phyloP scores from a whole-genome alignment of 1,284 basidiomycete species.

The Apiotrichum domesticum region DNA sequence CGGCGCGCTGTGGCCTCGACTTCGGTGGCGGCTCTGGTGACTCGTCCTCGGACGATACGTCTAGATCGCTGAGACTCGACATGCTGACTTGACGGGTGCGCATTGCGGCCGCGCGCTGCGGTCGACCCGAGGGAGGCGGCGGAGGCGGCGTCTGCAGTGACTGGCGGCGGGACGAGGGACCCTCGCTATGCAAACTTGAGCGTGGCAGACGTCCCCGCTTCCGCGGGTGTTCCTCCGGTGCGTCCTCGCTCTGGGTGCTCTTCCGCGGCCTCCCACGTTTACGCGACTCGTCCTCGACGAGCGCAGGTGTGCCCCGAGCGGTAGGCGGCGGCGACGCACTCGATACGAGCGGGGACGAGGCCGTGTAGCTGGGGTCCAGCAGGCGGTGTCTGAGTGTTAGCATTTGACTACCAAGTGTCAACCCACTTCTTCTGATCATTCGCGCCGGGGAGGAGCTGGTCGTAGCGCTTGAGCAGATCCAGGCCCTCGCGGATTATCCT shows the following conservation, averaged over 20 bases:
- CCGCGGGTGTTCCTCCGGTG: not conserved
- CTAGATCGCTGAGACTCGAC: slow-evolving; percentile 3
- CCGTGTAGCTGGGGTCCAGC: not conserved
- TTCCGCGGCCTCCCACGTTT: not conserved
- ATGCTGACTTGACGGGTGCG: not conserved
- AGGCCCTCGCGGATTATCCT: slow-evolving; percentile 38
- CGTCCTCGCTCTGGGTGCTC: not conserved
- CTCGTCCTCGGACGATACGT: not conserved
- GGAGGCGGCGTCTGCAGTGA: not conserved
- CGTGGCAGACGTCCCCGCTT: no score
- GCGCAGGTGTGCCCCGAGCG: not conserved
- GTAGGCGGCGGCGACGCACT: not conserved
- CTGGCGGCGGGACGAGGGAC: not conserved
- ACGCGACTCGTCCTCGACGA: not conserved
- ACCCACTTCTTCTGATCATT: slow-evolving; percentile 23
- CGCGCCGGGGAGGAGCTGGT: slow-evolving; percentile 16
- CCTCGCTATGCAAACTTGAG: not conserved
- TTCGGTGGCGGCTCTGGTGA: no score
- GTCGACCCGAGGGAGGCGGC: not conserved
- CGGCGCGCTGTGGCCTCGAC: no score
- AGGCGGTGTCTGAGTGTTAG: not conserved
- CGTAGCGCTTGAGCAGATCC: slow-evolving; percentile 36
- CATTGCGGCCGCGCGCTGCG: not conserved
- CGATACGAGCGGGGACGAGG: not conserved
- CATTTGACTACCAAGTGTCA: no score